Evolutionary conservation across 2,329 filamentous ascomycete genomes (phyloP).

Genomic region (Trichoderma citrinoviride): DNA sequence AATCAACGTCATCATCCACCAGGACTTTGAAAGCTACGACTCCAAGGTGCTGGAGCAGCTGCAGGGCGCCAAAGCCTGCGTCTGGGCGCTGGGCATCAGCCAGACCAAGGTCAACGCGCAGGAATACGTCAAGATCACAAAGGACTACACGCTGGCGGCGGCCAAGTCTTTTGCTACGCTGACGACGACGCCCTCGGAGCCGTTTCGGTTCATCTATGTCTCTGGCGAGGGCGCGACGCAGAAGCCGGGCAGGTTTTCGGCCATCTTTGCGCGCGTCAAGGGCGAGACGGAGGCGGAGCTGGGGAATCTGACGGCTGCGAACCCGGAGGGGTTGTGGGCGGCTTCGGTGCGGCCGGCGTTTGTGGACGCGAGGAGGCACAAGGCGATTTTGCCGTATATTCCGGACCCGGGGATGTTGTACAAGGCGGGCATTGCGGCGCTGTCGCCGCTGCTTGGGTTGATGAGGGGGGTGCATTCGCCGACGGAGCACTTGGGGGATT

Average conservation of each 20-base stretch:
- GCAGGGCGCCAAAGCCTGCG: slow-evolving; percentile 62
- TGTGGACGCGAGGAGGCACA: slow-evolving; percentile 52
- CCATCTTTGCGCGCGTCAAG: slow-evolving; percentile 62
- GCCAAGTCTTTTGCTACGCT: slow-evolving; percentile 58
- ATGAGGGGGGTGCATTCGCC: slow-evolving; percentile 36
- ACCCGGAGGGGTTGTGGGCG: slow-evolving; percentile 47
- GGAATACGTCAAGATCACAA: slow-evolving; percentile 68
- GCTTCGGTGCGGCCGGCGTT: slow-evolving; percentile 58
- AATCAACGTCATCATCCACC: slow-evolving; percentile 64
- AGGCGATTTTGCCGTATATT: slow-evolving; percentile 43
- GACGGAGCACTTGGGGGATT: slow-evolving; percentile 44
- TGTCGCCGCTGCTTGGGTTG: slow-evolving; percentile 31
- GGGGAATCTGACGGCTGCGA: slow-evolving; percentile 47
- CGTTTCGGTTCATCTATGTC: slow-evolving; percentile 69
- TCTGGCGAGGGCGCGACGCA: slow-evolving; percentile 63
- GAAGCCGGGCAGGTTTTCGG: slow-evolving; percentile 53
- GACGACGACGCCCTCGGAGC: slow-evolving; percentile 35
- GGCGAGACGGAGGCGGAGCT: slow-evolving; percentile 63
- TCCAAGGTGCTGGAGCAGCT: slow-evolving; percentile 56
- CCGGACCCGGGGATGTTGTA: slow-evolving; percentile 32
- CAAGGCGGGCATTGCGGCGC: slow-evolving; percentile 9
- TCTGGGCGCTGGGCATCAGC: slow-evolving; percentile 71
- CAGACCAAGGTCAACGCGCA: slow-evolving; percentile 58
- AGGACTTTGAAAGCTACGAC: slow-evolving; percentile 63
- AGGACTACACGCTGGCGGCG: slow-evolving; percentile 62